Base-by-base conservation (phyloP, 2,329 filamentous ascomycete genomes). In the Massarina eburnea region DNA sequence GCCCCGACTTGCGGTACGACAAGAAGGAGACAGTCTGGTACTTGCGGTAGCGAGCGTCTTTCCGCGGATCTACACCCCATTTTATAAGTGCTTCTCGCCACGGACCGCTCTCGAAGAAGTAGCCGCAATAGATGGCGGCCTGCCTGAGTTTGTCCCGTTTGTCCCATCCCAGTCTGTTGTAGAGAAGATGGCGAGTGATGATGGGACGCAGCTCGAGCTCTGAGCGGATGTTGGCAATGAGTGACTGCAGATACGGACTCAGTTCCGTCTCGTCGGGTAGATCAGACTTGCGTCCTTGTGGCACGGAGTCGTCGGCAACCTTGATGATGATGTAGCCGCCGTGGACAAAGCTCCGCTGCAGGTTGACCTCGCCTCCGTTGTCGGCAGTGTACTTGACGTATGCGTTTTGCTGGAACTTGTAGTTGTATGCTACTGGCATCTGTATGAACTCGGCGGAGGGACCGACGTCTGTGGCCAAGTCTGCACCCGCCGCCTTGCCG, bases 81-180 rank as follows among this genome's bases (percentile, higher is more conserved):
- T 81, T 84, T 52, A 96, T 83, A 43, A 96, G 83, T 3, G 88
- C 85, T 67, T 97, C 91, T 52, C 90, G 82, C 87, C 90, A 99
- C 0, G 94, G 91, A 0, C 94, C 94, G 18, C 88, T 90, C 48
- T 88, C 86, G 77, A 97, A 96, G 71, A 91, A 89, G 72, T 96
- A 99, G 8, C 88, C 91, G 4, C 89, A 84, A 59, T 94, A 92
- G 52, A 90, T 87, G 41, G 91, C 81, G 37, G 88, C 88, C 62
- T 86, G 81, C 59, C 89, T 87, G 49, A 96, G 73, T 15, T 75
- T 71, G 42, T 77, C 75, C 20, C 78, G 75, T 47, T 77, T 76
- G 39, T 78, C 73, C 51, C 72, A 70, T 26, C 72, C 71, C 22
- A 96, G 76, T 41, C 81, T 79, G 69, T 96, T 96, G 58, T 86